These are phyloP conservation scores for Eremomyces bilateralis DNA, from an alignment of 495 filamentous ascomycete genomes.

Conservation along the genomic window DNA sequence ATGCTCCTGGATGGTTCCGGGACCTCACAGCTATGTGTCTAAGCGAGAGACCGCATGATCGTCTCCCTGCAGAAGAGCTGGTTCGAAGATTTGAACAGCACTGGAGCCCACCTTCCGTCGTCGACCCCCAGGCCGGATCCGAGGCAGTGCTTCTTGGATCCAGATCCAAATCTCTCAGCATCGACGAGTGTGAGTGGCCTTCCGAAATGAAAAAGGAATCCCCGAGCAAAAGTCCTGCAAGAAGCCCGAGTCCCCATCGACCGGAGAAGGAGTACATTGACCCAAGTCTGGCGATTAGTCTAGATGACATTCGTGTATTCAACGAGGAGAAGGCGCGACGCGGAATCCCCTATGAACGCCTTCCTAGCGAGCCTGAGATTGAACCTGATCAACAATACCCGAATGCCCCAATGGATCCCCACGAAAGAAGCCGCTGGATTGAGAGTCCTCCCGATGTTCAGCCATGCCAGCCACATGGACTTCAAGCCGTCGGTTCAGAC, in stretches of 20 bases:
- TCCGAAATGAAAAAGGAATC: background rate
- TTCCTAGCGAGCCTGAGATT: no score
- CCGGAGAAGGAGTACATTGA: conserved; percentile 20
- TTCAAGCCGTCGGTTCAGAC: no score
- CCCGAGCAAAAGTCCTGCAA: conserved; percentile 1
- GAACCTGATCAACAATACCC: no score
- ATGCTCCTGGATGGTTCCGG: conserved; percentile 13
- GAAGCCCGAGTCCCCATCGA: conserved; percentile 7
- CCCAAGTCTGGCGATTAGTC: conserved; percentile 12
- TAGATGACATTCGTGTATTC: conserved; percentile 12
- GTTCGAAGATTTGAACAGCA: background rate
- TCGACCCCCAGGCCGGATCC: conserved; percentile 1
- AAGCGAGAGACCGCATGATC: conserved; percentile 8
- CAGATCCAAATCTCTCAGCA: background rate
- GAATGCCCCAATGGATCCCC: no score
- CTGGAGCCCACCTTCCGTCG: background rate
- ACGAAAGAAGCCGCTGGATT: no score
- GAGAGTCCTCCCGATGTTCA: no score
- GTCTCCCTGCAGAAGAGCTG: background rate
- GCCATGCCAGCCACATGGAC: no score
- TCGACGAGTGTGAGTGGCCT: background rate
- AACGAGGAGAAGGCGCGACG: no score
- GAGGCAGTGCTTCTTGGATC: conserved; percentile 1
- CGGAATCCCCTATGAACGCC: no score
- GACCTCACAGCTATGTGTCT: conserved; percentile 13